Evolutionary conservation across 345 rosid species (phyloP).

Genomic region (Physaria fendleri): DNA sequence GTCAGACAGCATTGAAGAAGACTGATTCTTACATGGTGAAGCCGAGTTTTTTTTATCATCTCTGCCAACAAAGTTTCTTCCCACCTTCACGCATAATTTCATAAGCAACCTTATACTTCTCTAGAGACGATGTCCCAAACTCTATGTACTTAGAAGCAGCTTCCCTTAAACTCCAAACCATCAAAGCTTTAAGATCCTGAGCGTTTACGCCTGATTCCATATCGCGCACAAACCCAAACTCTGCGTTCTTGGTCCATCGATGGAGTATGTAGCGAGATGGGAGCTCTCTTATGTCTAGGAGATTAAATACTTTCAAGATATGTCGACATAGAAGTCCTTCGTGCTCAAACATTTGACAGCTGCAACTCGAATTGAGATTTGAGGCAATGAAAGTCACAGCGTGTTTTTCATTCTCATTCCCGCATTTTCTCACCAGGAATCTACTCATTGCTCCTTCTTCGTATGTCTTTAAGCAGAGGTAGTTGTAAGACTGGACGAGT

Average conservation of each 20-base stretch:
- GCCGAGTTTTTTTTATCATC: conserved; percentile 31
- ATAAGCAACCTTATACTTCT: conserved; percentile 69
- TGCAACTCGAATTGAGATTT: conserved; percentile 57
- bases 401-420: conserved; percentile 63
- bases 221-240: conserved; percentile 51
- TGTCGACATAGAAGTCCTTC: conserved; percentile 84
- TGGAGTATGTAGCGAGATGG: conserved; percentile 67
- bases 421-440: conserved; percentile 58
- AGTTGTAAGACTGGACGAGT: conserved; percentile 57
- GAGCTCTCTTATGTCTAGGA: conserved; percentile 61
- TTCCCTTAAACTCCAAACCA: conserved; percentile 90
- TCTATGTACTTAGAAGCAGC: conserved; percentile 73
- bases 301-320: conserved; percentile 61
- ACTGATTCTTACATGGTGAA: conserved; percentile 20
- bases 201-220: conserved; percentile 49
- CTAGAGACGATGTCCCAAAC: conserved; percentile 60
- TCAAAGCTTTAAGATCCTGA: conserved; percentile 58
- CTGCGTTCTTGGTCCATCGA: conserved; percentile 85
- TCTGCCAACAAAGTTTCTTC: conserved; percentile 66
- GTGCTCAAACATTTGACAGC: conserved; percentile 92
- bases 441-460: conserved; percentile 72
- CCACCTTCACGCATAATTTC: conserved; percentile 84
- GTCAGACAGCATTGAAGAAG: neutral
- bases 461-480: conserved; percentile 56
- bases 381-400: conserved; percentile 60